Conservation (phyloP, 768 basidiomycete species). For the Kwoniella botswanensis region DNA sequence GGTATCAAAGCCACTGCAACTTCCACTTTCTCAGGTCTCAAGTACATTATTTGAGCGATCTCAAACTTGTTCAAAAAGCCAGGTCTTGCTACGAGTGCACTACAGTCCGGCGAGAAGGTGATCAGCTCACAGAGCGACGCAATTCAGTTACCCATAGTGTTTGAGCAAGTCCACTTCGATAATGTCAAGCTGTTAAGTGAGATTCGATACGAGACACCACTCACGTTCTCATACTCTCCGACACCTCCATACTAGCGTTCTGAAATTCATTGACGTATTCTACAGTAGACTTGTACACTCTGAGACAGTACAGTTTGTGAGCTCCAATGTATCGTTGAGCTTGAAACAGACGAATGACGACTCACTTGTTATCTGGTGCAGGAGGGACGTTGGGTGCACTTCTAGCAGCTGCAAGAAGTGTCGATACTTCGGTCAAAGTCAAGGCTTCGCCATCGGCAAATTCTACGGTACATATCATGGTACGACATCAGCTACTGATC, state of each 20-base stretch:
- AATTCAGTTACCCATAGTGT: too few relatives aligned
- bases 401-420: constrained; percentile 35
- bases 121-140: background rate
- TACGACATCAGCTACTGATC: too few relatives aligned
- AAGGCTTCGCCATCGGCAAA: constrained; percentile 53
- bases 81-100: constrained; percentile 38
- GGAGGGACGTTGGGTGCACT: constrained; percentile 39
- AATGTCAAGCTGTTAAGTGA: too few relatives aligned
- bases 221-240: constrained; percentile 48
- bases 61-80: constrained; percentile 54
- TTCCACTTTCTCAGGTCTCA: constrained; percentile 46
- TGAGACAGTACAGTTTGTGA: constrained; percentile 4
- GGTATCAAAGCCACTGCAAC: constrained; percentile 52
- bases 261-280: constrained; percentile 51
- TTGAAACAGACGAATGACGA: background rate
- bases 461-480: constrained; percentile 24
- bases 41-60: constrained; percentile 53
- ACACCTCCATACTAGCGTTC: constrained; percentile 41
- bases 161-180: too few relatives aligned
- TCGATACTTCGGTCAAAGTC: constrained; percentile 47
- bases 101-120: constrained; percentile 5
- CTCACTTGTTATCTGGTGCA: constrained; percentile 54
- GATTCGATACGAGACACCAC: constrained; percentile 7
- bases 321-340: background rate
- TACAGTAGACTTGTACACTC: constrained; percentile 47